Evolutionary conservation across 768 basidiomycete genomes (phyloP).

Genomic region (Steccherinum ochraceum): DNA sequence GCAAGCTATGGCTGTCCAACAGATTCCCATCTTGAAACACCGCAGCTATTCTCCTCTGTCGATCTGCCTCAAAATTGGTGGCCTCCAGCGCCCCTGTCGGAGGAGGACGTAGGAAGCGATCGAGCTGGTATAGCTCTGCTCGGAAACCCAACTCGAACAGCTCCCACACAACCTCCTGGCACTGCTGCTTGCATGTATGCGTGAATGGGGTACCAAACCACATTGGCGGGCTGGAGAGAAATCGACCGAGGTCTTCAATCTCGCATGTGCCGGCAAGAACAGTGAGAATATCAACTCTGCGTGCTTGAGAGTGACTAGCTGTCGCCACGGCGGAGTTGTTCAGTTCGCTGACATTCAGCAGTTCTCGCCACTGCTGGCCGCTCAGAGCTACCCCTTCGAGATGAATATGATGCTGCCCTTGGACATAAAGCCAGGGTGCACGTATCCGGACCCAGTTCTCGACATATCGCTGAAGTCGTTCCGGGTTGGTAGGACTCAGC

Average conservation of each 20-base stretch:
- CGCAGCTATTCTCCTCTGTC: neutral
- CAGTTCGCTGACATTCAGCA: neutral
- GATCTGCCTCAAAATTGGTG: neutral
- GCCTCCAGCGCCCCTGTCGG: neutral
- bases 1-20: neutral
- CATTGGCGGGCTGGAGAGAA: neutral
- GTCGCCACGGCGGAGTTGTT: too few relatives aligned
- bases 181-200: neutral
- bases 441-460: neutral
- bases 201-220: neutral
- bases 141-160: neutral
- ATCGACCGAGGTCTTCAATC: neutral
- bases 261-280: too few relatives aligned
- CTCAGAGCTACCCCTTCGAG: neutral
- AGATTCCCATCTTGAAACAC: neutral
- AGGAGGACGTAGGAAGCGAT: neutral
- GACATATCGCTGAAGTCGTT: neutral
- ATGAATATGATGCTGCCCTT: neutral
- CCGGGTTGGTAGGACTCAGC: neutral
- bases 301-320: too few relatives aligned
- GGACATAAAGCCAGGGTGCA: neutral
- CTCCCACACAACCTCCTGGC: neutral
- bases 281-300: too few relatives aligned
- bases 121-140: slow-evolving; percentile 2
- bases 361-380: neutral